phyloP scores from a whole-genome alignment of 495 filamentous ascomycete species.

The Penicillium argentinense region DNA sequence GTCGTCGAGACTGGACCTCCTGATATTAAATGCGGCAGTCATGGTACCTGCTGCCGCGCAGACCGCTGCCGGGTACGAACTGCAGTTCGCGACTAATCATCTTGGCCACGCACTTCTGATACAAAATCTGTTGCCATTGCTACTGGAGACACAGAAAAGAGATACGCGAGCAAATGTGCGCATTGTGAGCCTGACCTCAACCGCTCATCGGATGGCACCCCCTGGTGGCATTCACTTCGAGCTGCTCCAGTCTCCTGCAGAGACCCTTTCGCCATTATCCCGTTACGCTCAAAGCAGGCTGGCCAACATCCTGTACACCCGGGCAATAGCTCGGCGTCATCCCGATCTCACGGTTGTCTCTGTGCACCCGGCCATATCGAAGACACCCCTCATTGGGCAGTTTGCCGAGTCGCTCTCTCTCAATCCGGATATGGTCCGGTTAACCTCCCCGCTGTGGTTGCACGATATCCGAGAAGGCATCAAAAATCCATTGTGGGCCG shows the following conservation, averaged over 20 bases:
- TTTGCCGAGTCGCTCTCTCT: too few species aligned
- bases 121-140: conserved; percentile 48
- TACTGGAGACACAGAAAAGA: conserved; percentile 40
- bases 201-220: conserved; percentile 32
- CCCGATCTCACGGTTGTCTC: too few species aligned
- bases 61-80: conserved; percentile 60
- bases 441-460: too few species aligned
- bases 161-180: conserved; percentile 25
- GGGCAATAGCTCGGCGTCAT: conserved; percentile 40
- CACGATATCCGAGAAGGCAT: too few species aligned
- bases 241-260: neutral
- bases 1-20: conserved; percentile 46
- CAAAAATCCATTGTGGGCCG: conserved; percentile 53
- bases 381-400: too few species aligned
- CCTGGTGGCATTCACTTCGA: conserved; percentile 52
- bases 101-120: conserved; percentile 58
- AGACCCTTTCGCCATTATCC: conserved; percentile 16
- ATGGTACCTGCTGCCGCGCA: conserved; percentile 45
- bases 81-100: conserved; percentile 64
- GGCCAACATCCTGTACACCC: conserved; percentile 45
- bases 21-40: conserved; percentile 66
- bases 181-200: conserved; percentile 36
- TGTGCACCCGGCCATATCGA: too few species aligned
- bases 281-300: conserved; percentile 48
- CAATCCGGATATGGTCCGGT: conserved; percentile 43